These are phyloP conservation scores for Neurospora tetrasperma DNA, from an alignment of 495 filamentous ascomycete species.

Conservation along the genomic window DNA sequence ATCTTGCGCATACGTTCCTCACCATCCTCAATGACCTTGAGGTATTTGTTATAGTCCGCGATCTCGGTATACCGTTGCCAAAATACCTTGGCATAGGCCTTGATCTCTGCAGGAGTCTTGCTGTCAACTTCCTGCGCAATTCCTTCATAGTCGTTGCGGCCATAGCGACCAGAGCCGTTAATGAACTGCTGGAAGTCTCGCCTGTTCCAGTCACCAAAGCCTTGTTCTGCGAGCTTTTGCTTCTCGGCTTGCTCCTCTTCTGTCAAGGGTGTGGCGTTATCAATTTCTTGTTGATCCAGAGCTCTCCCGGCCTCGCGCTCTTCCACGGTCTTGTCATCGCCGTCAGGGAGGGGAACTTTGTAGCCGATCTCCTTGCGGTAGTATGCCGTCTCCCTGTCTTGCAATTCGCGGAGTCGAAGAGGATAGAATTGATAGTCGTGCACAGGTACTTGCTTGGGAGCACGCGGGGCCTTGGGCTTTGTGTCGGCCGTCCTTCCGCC, in stretches of 20 bases:
- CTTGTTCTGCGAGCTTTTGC: slow-evolving; percentile 62
- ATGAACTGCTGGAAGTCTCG: slow-evolving; percentile 98
- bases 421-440: slow-evolving; percentile 99
- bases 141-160: slow-evolving; percentile 67
- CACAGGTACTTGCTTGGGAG: slow-evolving; percentile 82
- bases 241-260: slow-evolving; percentile 87
- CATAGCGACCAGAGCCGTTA: slow-evolving; percentile 87
- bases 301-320: slow-evolving; percentile 82
- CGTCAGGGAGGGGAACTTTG: slow-evolving; percentile 77
- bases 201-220: slow-evolving; percentile 90
- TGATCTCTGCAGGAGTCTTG: slow-evolving; percentile 76
- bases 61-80: slow-evolving; percentile 90
- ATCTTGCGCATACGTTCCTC: slow-evolving; percentile 83
- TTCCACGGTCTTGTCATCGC: slow-evolving; percentile 70
- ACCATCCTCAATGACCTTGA: slow-evolving; percentile 79
- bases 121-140: slow-evolving; percentile 88
- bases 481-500: slow-evolving; percentile 76
- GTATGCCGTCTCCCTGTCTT: slow-evolving; percentile 91
- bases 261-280: slow-evolving; percentile 78
- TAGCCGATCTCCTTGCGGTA: slow-evolving; percentile 93
- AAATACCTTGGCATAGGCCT: slow-evolving; percentile 85
- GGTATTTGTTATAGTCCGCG: slow-evolving; percentile 73
- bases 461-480: slow-evolving; percentile 90
- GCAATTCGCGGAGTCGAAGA: slow-evolving; percentile 66
- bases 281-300: slow-evolving; percentile 82